Base-by-base conservation (phyloP, 352 stramenopile genomes). In the Phytophthora kernoviae region DNA sequence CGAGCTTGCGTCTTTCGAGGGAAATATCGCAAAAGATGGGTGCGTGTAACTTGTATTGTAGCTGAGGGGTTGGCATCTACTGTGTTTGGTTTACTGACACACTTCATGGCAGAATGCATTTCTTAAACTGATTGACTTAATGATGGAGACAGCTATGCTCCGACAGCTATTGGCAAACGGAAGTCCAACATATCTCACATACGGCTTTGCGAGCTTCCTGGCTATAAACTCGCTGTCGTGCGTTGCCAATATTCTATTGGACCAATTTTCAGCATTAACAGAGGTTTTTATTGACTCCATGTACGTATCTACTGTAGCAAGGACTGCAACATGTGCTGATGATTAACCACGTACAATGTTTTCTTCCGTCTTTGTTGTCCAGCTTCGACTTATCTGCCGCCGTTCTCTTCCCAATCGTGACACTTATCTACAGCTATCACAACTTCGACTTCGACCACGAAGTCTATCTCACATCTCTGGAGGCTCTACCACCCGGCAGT, bases 311-410 rank as follows among this genome's bases (percentile, higher is more conserved):
- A 27, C 10, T 22, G 15, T 26, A 26, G 5, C 14, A 4, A 37
- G 2, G n/a, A 45, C 9, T 21, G 39, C 20, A 27, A 45, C 17
- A 14, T 24, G 11, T 45, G 11, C 34, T 41, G 12, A 41, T 10
- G 5, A 18, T 41, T 41, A 18, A 18, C 12, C 34, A 10, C 11
- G 9, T 44, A 24, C 5, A 5, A 26, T 5, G 11, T 20, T 44
- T 10, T 44, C 4, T 43, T 21, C 15, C 3, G 20, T 17, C 37
- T 46, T 41, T 9, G 22, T 37, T 3, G 12, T n/a, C 15, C 14
- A 68, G 55, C 6, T 75, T 78, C 49, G 70, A 75, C 21, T 37
- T 79, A 11, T 20, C 64, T n/a, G 54, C 65, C 4, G 65, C 69
- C 0, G 46, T 75, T 20, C 18, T 59, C 1, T 78, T 64, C 20